Base-by-base conservation (phyloP, 129 eudicot species). In the Ambrosia artemisiifolia region DNA sequence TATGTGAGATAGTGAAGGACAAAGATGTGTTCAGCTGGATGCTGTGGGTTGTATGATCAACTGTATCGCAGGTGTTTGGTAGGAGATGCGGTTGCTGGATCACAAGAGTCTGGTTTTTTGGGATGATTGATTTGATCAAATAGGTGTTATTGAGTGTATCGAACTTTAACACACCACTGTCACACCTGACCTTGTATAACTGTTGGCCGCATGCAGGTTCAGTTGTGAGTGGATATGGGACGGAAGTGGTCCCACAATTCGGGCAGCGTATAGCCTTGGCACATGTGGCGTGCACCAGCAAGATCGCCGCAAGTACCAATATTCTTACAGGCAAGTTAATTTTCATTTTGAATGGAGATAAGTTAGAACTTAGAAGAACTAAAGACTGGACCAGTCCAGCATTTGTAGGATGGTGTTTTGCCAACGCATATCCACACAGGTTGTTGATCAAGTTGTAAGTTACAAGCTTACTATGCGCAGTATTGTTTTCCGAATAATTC, bases 161-260 rank as follows among this genome's bases (percentile, higher is more conserved):
- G 16, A 90, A 72, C 80, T 80, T 80, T 14, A 90, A 84, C 51
- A 63, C 77, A 14, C 80, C 75, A 0, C 47, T 43, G 4, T 63
- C 83, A 69, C 96, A 90, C 71, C 73, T 48, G 30, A 87, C 50
- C 56, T 83, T 85, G 83, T 90, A 87, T 1, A 70, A 42, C 18
- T 64, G 87, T 63, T 85, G 67, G 13, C 96, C 96, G 20, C 88
- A 87, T 38, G 73, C 69, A 1, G 82, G 79, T 14, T 66, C 81
- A 12, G 93, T 90, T 84, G 87, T 85, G 13, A 90, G 78, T 11
- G 93, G 90, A 76, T 84, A 89, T 5, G 92, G 85, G 42, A 89
- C 88, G n/a, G 75, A 75, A 28, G 74, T 84, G 35, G 53, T 78
- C 63, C 96, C 92, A 7, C 96, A 89, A 40, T 74, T 28, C 18